A percentile compares a stretch with the other conserved stretches of the same genome.
Conservation (phyloP, 106 monocot genomes). For the Chionographis japonica region DNA sequence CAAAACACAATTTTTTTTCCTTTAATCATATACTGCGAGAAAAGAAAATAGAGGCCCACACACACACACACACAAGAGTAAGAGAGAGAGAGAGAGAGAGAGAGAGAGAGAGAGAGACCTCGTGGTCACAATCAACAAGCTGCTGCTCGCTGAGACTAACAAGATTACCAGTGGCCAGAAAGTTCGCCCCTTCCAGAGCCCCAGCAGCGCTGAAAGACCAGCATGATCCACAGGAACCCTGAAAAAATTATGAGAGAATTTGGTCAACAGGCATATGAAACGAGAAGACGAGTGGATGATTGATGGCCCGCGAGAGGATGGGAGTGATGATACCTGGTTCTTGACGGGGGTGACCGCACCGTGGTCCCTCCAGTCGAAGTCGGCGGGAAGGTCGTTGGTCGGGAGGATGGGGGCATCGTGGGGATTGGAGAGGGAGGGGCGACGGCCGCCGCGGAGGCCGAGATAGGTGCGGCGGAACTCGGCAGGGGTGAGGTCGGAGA, state of each 20-base stretch:
- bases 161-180: slow-evolving; percentile 75
- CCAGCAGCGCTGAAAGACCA: slow-evolving; percentile 92
- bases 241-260: slow-evolving; percentile 2
- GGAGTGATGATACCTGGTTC: slow-evolving; percentile 48
- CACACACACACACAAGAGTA: too few species aligned
- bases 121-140: slow-evolving; percentile 88
- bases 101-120: slow-evolving; percentile 23
- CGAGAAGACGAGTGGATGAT: not conserved
- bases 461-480: slow-evolving; percentile 59
- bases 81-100: not conserved
- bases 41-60: too few species aligned
- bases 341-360: slow-evolving; percentile 80
- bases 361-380: slow-evolving; percentile 89
- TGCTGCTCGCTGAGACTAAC: slow-evolving; percentile 87
- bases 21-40: too few species aligned
- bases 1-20: too few species aligned
- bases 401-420: slow-evolving; percentile 67
- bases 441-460: slow-evolving; percentile 34
- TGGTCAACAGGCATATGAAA: not conserved
- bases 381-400: slow-evolving; percentile 63
- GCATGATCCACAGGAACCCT: slow-evolving; percentile 96
- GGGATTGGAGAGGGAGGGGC: slow-evolving; percentile 1
- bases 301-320: too few species aligned
- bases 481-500: slow-evolving; percentile 80
- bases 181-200: slow-evolving; percentile 87